A percentile compares a stretch with the other conserved stretches of the same genome.
These are phyloP conservation scores for Lagerstroemia speciosa DNA, from an alignment of 345 rosid genomes.

Conservation along the genomic window DNA sequence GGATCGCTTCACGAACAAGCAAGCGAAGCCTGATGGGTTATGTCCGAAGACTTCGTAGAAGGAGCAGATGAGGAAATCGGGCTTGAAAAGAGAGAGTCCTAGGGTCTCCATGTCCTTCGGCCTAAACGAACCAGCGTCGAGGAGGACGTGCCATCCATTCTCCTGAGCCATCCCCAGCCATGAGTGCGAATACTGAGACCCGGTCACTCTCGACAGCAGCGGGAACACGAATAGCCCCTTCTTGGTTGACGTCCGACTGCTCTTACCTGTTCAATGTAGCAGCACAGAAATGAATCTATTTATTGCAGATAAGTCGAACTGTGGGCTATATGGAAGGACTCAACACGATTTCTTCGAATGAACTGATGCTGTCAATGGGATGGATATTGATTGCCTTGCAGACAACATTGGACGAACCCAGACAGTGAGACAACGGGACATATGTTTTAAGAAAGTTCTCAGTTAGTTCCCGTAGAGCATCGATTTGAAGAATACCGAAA, in stretches of 20 bases:
- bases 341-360: background rate
- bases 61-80: constrained; percentile 70
- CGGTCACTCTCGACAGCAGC: constrained; percentile 64
- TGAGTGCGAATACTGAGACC: constrained; percentile 56
- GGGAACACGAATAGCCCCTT: constrained; percentile 81
- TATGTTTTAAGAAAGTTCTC: too few relatives aligned
- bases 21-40: constrained; percentile 61
- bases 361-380: too few relatives aligned
- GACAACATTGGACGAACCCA: too few relatives aligned
- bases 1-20: constrained; percentile 65
- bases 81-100: constrained; percentile 70
- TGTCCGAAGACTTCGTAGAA: constrained; percentile 72
- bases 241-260: constrained; percentile 16
- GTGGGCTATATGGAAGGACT: background rate
- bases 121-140: constrained; percentile 67
- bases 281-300: background rate
- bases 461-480: background rate
- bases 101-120: constrained; percentile 84
- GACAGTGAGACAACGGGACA: too few relatives aligned
- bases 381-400: too few relatives aligned
- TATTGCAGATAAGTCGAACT: background rate
- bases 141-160: constrained; percentile 74
- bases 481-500: background rate
- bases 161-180: constrained; percentile 80
- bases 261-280: constrained; percentile 16